Base-by-base conservation (phyloP, 2,329 filamentous ascomycete genomes). In the Tolypocladium pustulatum region DNA sequence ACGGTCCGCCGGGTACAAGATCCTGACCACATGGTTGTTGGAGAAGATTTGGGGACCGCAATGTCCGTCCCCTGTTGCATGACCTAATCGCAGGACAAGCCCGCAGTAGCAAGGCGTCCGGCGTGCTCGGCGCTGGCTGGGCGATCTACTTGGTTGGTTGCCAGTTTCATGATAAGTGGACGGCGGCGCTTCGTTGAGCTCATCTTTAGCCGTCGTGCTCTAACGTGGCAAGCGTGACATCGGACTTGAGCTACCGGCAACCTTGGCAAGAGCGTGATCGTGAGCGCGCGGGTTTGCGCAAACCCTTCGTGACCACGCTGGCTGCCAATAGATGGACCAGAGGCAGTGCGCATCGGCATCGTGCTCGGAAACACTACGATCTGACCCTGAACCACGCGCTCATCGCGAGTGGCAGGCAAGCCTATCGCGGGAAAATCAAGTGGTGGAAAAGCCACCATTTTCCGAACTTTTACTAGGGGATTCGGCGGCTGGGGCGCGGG, bases 21-120 rank as follows among this genome's bases (percentile, higher is more conserved):
- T 57, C 56, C 49, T 53, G 56, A 43, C 49, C 56, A 57, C 56
- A 57, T 57, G 56, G 56, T 49, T 17, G 49, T 32, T 54, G 56
- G 49, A 57, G 34, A 57, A 54, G n/a, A 37, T 32, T 52, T 34
- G 46, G 46, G 49, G 56, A 27, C 46, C 37, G 56, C 37, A 55
- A 55, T 55, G 22, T 55, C 53, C 53, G 22, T 55, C 34, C 54
- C 36, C 46, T 51, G 46, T 51, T 51, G 27, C 25, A 17, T 32
- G 46, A 34, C 17, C 46, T 52, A 52, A 52, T 34, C 27, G 27
- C 25, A 12, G 27, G 27, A 32, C 17, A 27, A 52, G 46, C 46
- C 27, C 25, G 25, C 43, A 12, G 12, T n/a, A 49, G 43, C 43
- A n/a, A 10, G 27, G 4, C 20, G 25, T 20, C 27, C 27, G 17